These are phyloP conservation scores for Sechiopsis laciniata DNA, from an alignment of 306 rosid genomes.

Conservation along the genomic window DNA sequence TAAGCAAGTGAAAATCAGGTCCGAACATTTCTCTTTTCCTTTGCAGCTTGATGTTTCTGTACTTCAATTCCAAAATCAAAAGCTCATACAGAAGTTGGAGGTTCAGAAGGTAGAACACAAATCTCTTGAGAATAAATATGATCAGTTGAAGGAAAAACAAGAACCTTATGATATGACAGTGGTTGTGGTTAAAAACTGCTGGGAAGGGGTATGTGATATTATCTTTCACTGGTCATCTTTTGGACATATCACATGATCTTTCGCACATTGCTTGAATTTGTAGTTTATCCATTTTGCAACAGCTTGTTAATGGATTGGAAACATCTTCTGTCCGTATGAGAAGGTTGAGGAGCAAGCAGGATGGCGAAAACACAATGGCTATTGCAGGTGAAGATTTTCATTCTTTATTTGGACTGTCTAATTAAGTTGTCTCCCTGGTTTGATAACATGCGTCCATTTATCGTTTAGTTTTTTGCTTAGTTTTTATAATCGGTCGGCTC, in stretches of 20 bases:
- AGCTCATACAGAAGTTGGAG: constrained; percentile 81
- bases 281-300: constrained; percentile 26
- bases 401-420: background rate
- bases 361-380: constrained; percentile 28
- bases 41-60: constrained; percentile 75
- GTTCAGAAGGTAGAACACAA: constrained; percentile 69
- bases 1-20: constrained; percentile 3
- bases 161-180: constrained; percentile 54
- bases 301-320: constrained; percentile 74
- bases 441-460: background rate
- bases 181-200: constrained; percentile 57
- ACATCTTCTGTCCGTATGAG: constrained; percentile 41
- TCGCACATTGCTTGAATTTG: constrained; percentile 21
- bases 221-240: background rate
- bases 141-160: constrained; percentile 59
- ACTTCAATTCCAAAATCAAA: constrained; percentile 88
- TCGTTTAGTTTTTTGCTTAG: background rate
- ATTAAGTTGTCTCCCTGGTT: background rate
- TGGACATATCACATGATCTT: background rate
- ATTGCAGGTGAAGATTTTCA: constrained; percentile 40
- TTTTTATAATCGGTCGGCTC: background rate
- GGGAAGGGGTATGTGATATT: constrained; percentile 52
- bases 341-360: constrained; percentile 41
- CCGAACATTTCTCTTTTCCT: background rate
- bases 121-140: constrained; percentile 53